A percentile compares a stretch with the other conserved stretches of the same genome.
Evolutionary conservation across 257 asterid genomes (phyloP).

Genomic region (Craterostigma plantagineum): DNA sequence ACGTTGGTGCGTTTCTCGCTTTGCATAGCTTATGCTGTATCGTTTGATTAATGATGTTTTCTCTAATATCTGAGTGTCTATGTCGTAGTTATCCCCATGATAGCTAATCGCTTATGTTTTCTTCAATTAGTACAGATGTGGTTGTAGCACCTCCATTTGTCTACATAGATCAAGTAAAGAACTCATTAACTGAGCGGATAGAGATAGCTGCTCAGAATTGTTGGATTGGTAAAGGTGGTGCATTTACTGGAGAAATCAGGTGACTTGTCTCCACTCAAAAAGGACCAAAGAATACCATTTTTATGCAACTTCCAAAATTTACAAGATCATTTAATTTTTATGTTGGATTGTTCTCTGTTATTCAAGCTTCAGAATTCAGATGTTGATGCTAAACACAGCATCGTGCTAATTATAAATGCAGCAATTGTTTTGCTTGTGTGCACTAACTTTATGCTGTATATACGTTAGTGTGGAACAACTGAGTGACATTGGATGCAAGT

Average conservation of each 20-base stretch:
- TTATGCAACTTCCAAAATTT: conserved; percentile 4
- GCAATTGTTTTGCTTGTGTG: too few species aligned
- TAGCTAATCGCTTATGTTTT: background rate
- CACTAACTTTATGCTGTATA: too few species aligned
- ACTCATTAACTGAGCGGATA: conserved; percentile 43
- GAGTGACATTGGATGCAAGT: conserved; percentile 84
- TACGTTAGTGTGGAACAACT: conserved; percentile 64
- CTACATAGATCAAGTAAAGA: conserved; percentile 90
- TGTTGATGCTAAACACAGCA: too few species aligned
- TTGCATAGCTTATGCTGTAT: too few species aligned
- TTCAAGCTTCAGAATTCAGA: too few species aligned
- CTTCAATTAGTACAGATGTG: conserved; percentile 41
- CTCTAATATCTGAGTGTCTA: background rate
- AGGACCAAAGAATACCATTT: background rate
- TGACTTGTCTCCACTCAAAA: conserved; percentile 6
- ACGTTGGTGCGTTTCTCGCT: conserved; percentile 63
- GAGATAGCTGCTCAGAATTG: conserved; percentile 89
- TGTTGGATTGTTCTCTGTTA: too few species aligned
- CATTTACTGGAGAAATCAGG: conserved; percentile 99
- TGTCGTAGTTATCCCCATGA: background rate
- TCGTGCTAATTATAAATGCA: too few species aligned
- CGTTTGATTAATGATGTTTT: too few species aligned
- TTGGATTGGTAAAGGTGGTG: conserved; percentile 98
- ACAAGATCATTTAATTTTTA: too few species aligned
- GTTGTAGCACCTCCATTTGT: conserved; percentile 95